phyloP scores from a whole-genome alignment of 495 filamentous ascomycete genomes.

The Friedmanniomyces endolithicus region DNA sequence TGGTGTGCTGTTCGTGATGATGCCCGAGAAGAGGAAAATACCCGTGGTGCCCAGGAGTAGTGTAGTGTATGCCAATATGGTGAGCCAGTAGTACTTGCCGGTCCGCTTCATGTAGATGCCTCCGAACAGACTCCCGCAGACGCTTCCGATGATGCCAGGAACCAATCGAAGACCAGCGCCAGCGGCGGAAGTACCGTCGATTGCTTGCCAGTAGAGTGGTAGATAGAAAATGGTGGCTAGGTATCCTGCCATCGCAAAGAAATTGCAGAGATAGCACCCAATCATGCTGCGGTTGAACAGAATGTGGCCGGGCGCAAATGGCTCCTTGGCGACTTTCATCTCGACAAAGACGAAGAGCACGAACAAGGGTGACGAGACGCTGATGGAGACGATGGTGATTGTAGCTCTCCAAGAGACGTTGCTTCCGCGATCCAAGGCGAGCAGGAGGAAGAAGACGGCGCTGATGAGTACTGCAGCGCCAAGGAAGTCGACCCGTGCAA shows the following conservation, averaged over 20 bases:
- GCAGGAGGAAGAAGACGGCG: slow-evolving; percentile 58
- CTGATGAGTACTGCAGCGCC: slow-evolving; percentile 56
- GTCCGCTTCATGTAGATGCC: slow-evolving; percentile 64
- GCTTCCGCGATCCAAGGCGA: slow-evolving; percentile 67
- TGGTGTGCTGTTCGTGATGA: slow-evolving; percentile 30
- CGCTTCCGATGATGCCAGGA: slow-evolving; percentile 50
- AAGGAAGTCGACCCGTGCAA: slow-evolving; percentile 66
- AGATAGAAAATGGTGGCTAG: slow-evolving; percentile 60
- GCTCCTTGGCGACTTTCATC: slow-evolving; percentile 54
- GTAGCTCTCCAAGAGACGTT: slow-evolving; percentile 57
- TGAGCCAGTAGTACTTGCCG: slow-evolving; percentile 69
- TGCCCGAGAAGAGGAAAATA: slow-evolving; percentile 50
- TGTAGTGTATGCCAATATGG: slow-evolving; percentile 42
- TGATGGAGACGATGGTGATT: slow-evolving; percentile 47
- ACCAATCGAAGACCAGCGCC: slow-evolving; percentile 54
- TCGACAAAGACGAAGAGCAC: slow-evolving; percentile 59
- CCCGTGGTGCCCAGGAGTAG: slow-evolving; percentile 41
- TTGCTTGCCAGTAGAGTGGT: slow-evolving; percentile 69
- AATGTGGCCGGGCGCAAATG: slow-evolving; percentile 70
- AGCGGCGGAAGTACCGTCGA: slow-evolving; percentile 53
- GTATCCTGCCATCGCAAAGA: slow-evolving; percentile 60
- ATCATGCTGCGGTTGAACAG: slow-evolving; percentile 60
- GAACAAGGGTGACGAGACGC: slow-evolving; percentile 48
- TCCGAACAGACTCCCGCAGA: slow-evolving; percentile 55
- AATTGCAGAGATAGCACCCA: slow-evolving; percentile 59